Base-by-base conservation (phyloP, 108 stramenopile species). In the Pseudonitzschia multiseries region DNA sequence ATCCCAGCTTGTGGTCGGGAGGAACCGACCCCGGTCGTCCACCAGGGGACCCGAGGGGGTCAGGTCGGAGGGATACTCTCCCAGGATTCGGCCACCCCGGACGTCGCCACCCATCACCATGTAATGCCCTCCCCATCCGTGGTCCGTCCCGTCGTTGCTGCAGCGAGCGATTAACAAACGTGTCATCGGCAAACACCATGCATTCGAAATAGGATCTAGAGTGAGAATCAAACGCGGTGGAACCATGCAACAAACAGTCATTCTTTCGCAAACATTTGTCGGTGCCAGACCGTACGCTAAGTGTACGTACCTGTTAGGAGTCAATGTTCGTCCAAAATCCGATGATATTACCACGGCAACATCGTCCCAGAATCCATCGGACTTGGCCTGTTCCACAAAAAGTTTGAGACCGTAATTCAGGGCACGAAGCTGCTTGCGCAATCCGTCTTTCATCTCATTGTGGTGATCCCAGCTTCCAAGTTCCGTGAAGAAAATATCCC, bases 301-400 rank as follows among this genome's bases (percentile, higher is more conserved):
- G n/a, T n/a, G n/a, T n/a, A 84, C 56, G 65, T 72, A 59, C 57
- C 57, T 59, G 66, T 93, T 93, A 5, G 79, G 81, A 53, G 88
- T 85, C n/a, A 93, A 75, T 57, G 89, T 90, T 0, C 92, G 67
- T 18, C 76, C 85, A 66, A 93, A 93, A 22, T 93, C 92, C 32
- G 85, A 84, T 24, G 76, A 73, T 13, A 76, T 70, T 8, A 90
- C 84, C 22, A 89, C 57, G 4, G 75, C 66, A n/a, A 84, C 79
- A 53, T 68, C 43, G 22, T 87, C 68, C 86, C 86, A 91, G 32
- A 84, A 57, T 24, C 75, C 81, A 40, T 79, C 79, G 26, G 36
- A 57, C 41, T 86, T 86, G 62, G 87, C 31, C 57, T 89, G 87
- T 21, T 64, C 46, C 29, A 73, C 76, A 77, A 91, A 91, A 20